Evolutionary conservation across 2,329 filamentous ascomycete species (phyloP), one percentile per base, ranked within the genome.

Genomic region (Pseudogymnoascus sp.): DNA sequence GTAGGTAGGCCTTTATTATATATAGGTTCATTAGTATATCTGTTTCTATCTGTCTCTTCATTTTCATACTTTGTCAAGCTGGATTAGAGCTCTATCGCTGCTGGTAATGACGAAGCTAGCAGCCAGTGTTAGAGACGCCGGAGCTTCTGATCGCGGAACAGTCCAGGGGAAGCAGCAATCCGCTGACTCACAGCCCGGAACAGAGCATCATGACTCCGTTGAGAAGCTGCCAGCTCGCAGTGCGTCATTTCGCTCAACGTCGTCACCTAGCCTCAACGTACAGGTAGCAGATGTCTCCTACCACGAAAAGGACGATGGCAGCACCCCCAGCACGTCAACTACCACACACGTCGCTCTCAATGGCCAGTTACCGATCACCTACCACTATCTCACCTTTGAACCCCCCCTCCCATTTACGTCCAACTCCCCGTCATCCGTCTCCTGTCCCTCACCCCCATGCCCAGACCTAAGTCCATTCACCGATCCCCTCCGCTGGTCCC

Each of bases 401-500:
- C 72, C 71, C 0, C 23, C 38, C 7, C 65, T 73, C 29, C 71
- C 72, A 11, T 61, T 31, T 15, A 68, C 72, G 2, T 69, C 68
- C 35, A 65, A 63, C 4, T 65, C 53, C 19, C 33, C 64, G 17
- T 66, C 65, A 17, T 37, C 59, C 9, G 56, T 62, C 2, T 59
- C 60, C 13, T 40, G 50, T 59, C 35, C 61, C n/a, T 44, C 65
- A 19, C 87, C 87, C 53, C 74, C 80, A 61, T 78, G 77, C 23
- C 90, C 90, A 3, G 80, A 91, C 72, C 82, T 96, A 26, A 80
- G 78, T 35, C 79, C 81, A 64, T 96, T 86, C 70, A 77, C 74
- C 1, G 87, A 89, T 9, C 93, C 93, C 0, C 87, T 91, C 67
- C 78, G 82, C 9, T 96, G 92, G 91, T 84, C 89, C 0, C 72